Conservation (phyloP, 441 rosid genomes). For the Gossypium lobatum region DNA sequence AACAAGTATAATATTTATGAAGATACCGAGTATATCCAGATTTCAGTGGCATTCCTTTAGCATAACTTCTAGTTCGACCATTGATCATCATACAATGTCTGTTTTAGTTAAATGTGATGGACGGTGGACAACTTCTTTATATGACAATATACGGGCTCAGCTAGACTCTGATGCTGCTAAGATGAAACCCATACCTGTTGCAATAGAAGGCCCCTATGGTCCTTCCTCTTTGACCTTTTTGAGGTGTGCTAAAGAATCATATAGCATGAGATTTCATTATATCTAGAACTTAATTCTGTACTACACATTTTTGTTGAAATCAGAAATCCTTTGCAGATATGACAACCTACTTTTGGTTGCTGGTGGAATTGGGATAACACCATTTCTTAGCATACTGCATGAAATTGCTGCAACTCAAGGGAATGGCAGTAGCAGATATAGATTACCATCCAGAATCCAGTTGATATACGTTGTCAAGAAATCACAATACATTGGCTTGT, state of each 20-base stretch:
- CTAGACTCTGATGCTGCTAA: conserved; percentile 26
- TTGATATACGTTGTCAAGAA: conserved; percentile 51
- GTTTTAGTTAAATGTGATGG: conserved; percentile 56
- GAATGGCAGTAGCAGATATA: conserved; percentile 30
- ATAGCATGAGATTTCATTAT: conserved; percentile 1
- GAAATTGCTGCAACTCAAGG: conserved; percentile 41
- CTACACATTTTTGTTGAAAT: not conserved
- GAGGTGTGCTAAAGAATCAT: conserved; percentile 33
- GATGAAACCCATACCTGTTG: conserved; percentile 33
- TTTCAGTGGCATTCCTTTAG: conserved; percentile 87
- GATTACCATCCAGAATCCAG: conserved; percentile 40
- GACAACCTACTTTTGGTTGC: conserved; percentile 66
- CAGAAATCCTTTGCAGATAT: conserved; percentile 41
- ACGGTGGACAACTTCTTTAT: conserved; percentile 57
- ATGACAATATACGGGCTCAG: conserved; percentile 38
- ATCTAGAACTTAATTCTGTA: not conserved
- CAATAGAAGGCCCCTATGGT: conserved; percentile 89
- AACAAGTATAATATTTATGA: conserved; percentile 54
- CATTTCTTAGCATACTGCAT: conserved; percentile 68
- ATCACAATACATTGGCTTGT: conserved; percentile 48
- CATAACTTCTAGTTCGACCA: conserved; percentile 56
- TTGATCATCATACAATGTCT: conserved; percentile 45
- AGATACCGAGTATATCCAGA: conserved; percentile 55
- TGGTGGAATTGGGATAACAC: conserved; percentile 81
- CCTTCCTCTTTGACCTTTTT: conserved; percentile 56